Base-by-base conservation (phyloP, 306 rosid genomes). In the Glycine latifolia region DNA sequence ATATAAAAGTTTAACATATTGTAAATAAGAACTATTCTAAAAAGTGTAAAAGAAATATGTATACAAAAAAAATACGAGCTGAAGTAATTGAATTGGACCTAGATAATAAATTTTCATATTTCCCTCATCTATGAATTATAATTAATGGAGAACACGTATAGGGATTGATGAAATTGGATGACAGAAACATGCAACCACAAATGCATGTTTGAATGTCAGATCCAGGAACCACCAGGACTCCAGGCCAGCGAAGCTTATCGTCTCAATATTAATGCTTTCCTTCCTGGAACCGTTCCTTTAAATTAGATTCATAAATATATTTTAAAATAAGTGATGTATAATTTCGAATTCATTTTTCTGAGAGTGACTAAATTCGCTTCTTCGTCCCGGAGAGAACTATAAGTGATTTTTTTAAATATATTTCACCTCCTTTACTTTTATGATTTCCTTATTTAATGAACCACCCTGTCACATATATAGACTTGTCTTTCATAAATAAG, bases 151-250 rank as follows among this genome's bases (percentile, higher is more conserved):
- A 76, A 76, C 46, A 46, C 55, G 54, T n/a, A 54, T 11, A 56
- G 12, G 59, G 46, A 58, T 43, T 12, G 26, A 41, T 59, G 15
- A 16, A 41, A 56, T 16, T 48, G 79, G 56, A 10, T 59, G 79
- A 59, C 53, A 75, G 70, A 47, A 75, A 75, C 79, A 60, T 60
- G 70, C 60, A 76, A 61, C 71, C 60, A 43, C 7, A 76, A 39
- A n/a, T 26, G 48, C 71, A 58, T 60, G 59, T 46, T 17, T 75
- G 13, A n/a, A 17, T 43, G 20, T 12, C 67, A 48, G 48, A 55
- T 73, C n/a, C 9, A 48, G 37, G 49, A 73, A 73, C 48, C 20
- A 26, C 63, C 5, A 2, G 39, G 14, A 15, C 41, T 47, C 14
- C 31, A 33, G 3, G 46, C 68, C 68, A 62, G 46, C 46, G 16